Evolutionary conservation across 2,329 filamentous ascomycete genomes (phyloP), one percentile per base, ranked within the genome.

Genomic region (Parafenestella ontariensis): DNA sequence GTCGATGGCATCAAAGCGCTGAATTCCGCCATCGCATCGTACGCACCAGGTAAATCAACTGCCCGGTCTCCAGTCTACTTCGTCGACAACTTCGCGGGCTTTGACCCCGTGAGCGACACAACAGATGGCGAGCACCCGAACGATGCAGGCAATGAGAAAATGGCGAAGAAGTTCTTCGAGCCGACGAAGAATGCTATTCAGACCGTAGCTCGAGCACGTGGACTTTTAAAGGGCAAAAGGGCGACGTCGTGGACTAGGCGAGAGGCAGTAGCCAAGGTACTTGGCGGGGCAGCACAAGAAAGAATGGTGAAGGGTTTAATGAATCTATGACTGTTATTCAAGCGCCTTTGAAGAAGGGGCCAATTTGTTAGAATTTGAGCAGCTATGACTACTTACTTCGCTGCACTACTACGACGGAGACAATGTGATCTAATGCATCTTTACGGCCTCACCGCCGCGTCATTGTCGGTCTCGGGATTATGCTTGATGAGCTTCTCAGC

Each of bases 81-180:
- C 31, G 67, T 75, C 4, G 68, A 75, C 56, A 69, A 69, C 50
- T 69, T 53, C 34, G 54, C 58, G 0, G 69, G 63, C 29, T 75
- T 71, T 21, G 61, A 75, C 42, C 50, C 61, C 1, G 62, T 65
- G n/a, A 60, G 56, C 5, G 72, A 75, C 39, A 74, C 72, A 0
- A 54, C 49, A 10, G 73, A 75, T 29, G 73, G 72, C 43, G 69
- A 73, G 59, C 73, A 75, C 49, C 72, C 73, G 13, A 74, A 74
- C 40, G 58, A 59, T 21, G 43, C 42, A 2, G 73, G 73, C 11
- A 65, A 69, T 24, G 56, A 65, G 48, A 73, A 74, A 56, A 64
- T 75, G 56, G 66, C 66, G 2, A 53, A 46, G 31, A 66, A 65
- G 50, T 74, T 72, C 50, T 65, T 64, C 33, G 47, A 41, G 3